Base-by-base conservation (phyloP, 2,329 filamentous ascomycete genomes). In the Westerdykella aurantiaca region DNA sequence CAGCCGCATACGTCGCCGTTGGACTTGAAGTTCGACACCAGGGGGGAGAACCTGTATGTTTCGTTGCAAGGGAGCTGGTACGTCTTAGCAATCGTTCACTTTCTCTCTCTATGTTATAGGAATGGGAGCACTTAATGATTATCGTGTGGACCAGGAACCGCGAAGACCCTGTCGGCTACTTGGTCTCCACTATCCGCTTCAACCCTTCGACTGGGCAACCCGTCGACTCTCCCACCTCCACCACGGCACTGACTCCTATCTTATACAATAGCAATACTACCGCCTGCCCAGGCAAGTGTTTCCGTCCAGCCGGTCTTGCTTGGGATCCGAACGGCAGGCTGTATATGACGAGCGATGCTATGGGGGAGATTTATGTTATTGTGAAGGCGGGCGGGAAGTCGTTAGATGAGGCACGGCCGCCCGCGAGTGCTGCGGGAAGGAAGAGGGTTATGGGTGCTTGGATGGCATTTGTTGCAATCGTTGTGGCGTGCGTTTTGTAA, bases 51-150 rank as follows among this genome's bases (percentile, higher is more conserved):
- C 7, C 82, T 81, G 0, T 87, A 77, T 60, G 67, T 88, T 18
- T 72, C 78, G 1, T 85, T 86, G 63, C 83, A 85, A 60, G 83
- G 83, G 13, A 81, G 77, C 64, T 86, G 83, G 80, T 48, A 46
- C 22, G 37, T 39, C 29, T 25, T 22, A 4, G 18, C 18, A 21
- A 21, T 21, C 18, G 18, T 21, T 21, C 18, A 21, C 3, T 21
- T 4, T 21, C 18, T 21, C 18, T 14, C 38, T 31, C 29, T n/a
- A 31, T 2, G n/a, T 3, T 13, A 3, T 16, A 21, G 6, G 18
- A 17, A 16, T 5, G 4, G 35, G 35, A 16, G 5, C n/a, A 17
- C 4, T 17, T n/a, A 16, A 12, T 16, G 17, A 16, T 21, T 4
- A 6, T 21, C 18, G 3, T 21, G 18, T 21, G 35, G 12, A n/a